A percentile compares a stretch with the other conserved stretches of the same genome.
Conservation (phyloP, 768 basidiomycete genomes). For the Trametes meyenii region DNA sequence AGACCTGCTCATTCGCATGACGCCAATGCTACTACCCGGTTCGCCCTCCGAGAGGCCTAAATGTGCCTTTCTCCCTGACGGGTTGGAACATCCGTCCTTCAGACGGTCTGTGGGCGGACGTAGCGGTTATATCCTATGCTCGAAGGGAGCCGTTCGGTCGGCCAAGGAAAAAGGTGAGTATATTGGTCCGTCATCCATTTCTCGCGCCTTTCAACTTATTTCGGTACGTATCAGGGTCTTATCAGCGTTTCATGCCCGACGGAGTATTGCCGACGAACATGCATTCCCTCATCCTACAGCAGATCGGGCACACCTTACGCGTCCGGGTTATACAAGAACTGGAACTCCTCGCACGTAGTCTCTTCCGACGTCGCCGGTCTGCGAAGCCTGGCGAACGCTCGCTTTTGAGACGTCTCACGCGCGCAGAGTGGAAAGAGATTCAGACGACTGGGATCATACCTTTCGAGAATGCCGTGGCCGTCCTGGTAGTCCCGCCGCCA, state of each 20-base stretch:
- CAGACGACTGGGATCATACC: conserved; percentile 51
- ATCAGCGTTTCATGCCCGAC: conserved; percentile 31
- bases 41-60: conserved; percentile 18
- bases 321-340: conserved; percentile 78
- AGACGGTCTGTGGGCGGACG: conserved; percentile 47
- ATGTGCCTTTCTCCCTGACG: conserved; percentile 52
- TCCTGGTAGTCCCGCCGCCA: conserved; percentile 69
- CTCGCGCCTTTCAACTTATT: not conserved
- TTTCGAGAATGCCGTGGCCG: conserved; percentile 58
- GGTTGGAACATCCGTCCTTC: conserved; percentile 67
- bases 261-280: conserved; percentile 23
- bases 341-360: conserved; percentile 52
- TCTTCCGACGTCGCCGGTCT: conserved; percentile 38
- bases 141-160: conserved; percentile 49
- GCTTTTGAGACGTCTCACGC: conserved; percentile 65
- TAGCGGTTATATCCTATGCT: conserved; percentile 63
- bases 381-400: conserved; percentile 28
- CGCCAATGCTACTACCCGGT: conserved; percentile 46
- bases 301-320: conserved; percentile 69
- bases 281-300: conserved; percentile 50
- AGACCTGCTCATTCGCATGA: conserved; percentile 73
- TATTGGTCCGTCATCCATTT: not conserved
- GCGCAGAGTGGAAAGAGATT: conserved; percentile 57
- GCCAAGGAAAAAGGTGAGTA: conserved; percentile 42
- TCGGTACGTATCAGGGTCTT: conserved; percentile 1